Percentiles rank a stretch among this genome's conserved stretches.
These are phyloP conservation scores for Tylopilus vinaceipallidus DNA, from an alignment of 768 basidiomycete species.

Conservation along the genomic window DNA sequence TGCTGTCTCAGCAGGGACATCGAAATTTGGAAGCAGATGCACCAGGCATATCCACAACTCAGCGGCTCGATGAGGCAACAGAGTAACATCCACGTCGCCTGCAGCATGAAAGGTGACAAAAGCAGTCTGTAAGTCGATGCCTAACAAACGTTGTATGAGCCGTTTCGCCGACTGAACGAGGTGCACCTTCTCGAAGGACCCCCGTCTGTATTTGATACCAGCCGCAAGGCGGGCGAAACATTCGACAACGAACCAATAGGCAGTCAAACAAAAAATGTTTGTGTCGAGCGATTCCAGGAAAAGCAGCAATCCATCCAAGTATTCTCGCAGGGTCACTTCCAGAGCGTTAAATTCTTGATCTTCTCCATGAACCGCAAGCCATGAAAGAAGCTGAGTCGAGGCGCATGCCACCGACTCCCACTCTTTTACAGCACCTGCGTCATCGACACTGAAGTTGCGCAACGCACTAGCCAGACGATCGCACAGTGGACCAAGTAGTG, in stretches of 20 bases:
- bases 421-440: conserved; percentile 26
- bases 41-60: conserved; percentile 78
- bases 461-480: conserved; percentile 42
- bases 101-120: conserved; percentile 20
- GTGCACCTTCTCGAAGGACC: conserved; percentile 24
- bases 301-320: conserved; percentile 38
- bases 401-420: conserved; percentile 42
- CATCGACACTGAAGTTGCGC: conserved; percentile 32
- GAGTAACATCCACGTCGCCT: conserved; percentile 32
- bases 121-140: conserved; percentile 44
- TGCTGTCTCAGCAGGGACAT: conserved; percentile 13
- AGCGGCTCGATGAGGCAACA: conserved; percentile 42
- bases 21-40: conserved; percentile 44
- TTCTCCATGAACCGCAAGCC: conserved; percentile 36
- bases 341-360: conserved; percentile 35
- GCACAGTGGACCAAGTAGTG: conserved; percentile 44
- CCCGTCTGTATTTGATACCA: conserved; percentile 27
- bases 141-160: conserved; percentile 52
- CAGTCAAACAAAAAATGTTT: conserved; percentile 37
- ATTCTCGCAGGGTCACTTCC: conserved; percentile 33
- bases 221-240: conserved; percentile 41
- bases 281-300: conserved; percentile 38
- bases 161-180: conserved; percentile 31
- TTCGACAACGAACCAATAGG: conserved; percentile 69
- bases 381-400: conserved; percentile 46